phyloP scores from a whole-genome alignment of 495 filamentous ascomycete species.

The Pyronema omphalodes region DNA sequence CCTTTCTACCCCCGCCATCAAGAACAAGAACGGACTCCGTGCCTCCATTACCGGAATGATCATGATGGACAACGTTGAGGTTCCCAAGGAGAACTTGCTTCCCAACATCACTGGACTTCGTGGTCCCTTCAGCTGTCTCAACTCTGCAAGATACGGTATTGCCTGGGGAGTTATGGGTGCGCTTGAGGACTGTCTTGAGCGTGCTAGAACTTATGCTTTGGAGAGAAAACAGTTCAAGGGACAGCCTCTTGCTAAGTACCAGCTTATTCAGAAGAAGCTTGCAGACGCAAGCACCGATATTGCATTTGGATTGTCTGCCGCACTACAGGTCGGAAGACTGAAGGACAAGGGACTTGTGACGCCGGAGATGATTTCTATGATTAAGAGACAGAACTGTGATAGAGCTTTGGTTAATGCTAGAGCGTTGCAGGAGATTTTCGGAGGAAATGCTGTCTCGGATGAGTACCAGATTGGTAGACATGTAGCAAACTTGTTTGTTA shows the following conservation, averaged over 20 bases:
- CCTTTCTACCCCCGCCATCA: conserved; percentile 77
- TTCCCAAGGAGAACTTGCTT: conserved; percentile 85
- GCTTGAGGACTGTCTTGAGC: conserved; percentile 68
- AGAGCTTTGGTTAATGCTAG: conserved; percentile 64
- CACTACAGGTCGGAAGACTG: conserved; percentile 74
- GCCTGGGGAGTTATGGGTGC: conserved; percentile 87
- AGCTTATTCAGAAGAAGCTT: conserved; percentile 96
- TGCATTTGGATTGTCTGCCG: conserved; percentile 70
- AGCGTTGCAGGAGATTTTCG: conserved; percentile 84
- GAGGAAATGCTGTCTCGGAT: conserved; percentile 90
- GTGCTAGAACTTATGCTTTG: conserved; percentile 70
- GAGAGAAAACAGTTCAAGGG: conserved; percentile 92
- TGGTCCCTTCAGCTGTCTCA: conserved; percentile 86
- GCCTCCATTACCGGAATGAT: conserved; percentile 98
- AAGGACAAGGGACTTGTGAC: conserved; percentile 77
- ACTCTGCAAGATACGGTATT: conserved; percentile 82
- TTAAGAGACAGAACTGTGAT: conserved; percentile 97
- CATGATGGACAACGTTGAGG: conserved; percentile 75
- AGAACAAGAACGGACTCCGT: conserved; percentile 85
- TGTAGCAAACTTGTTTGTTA: conserved; percentile 91
- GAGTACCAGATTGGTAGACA: conserved; percentile 91
- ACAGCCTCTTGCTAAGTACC: conserved; percentile 90
- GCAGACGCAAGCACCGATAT: conserved; percentile 82
- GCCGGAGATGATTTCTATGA: conserved; percentile 97
- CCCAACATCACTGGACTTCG: conserved; percentile 70